Base-by-base conservation (phyloP, 148 eudicot genomes). In the Oxyria digyna region DNA sequence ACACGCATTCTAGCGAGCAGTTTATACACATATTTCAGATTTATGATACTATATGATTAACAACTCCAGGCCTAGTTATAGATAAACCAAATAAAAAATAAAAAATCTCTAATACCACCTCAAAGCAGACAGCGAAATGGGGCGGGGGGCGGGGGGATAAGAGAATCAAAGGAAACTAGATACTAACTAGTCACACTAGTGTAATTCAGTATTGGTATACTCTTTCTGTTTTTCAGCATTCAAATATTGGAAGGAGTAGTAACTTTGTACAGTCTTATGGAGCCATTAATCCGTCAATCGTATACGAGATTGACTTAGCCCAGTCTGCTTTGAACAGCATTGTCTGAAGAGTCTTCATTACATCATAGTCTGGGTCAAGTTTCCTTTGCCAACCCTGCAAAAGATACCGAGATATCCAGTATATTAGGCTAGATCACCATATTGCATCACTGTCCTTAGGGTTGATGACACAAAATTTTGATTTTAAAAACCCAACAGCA, bases 201-300 rank as follows among this genome's bases (percentile, higher is more conserved):
- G 13, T 42, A 42, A 42, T 42, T 42, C 45, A 42, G 45, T 42
- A 42, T 41, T 8, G 57, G 27, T 1, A 49, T 49, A 21, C 27
- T 49, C 57, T 20, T 49, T 20, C 27, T 49, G 26, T 20, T 49
- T 20, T 18, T 49, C 57, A 49, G 26, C 27, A 17, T 27, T 45
- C 77, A 77, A 75, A 78, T 73, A 57, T 8, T 55, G 20, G 20
- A 33, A 21, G 62, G 68, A 67, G 33, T 62, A 49, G 20, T 9
- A 45, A 49, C 57, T 49, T 21, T 49, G 57, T 49, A 49, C 57
- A 49, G 57, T 49, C 12, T 20, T 49, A 9, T 49, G 11, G 98
- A 35, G 98, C 96, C 97, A 90, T 90, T 27, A 94, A 88, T 33
- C 98, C 92, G 79, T 90, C 98, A 69, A 94, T 90, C 13, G 98